Base-by-base conservation (phyloP, 2,329 filamentous ascomycete species). In the Fusarium longipes region DNA sequence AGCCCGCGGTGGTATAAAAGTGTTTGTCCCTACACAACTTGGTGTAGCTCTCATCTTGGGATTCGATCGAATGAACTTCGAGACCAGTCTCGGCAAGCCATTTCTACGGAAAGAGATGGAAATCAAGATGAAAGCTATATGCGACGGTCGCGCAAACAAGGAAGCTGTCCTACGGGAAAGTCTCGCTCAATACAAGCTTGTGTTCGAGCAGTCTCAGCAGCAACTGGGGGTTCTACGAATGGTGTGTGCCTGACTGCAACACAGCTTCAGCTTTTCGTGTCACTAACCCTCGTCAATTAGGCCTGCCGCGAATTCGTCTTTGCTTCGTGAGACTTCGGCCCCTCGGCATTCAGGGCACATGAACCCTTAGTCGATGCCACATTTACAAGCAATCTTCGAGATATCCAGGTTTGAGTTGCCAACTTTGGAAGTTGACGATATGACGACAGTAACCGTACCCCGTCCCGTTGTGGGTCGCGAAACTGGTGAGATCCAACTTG, bases 71-170 rank as follows among this genome's bases (percentile, higher is more conserved):
- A 95, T 99, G 85, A 93, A 93, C 57, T 91, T 96, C 66, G 94
- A 97, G 73, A 93, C 91, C 40, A 97, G 93, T 74, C 86, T 99
- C 49, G 93, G 93, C 77, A 98, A 98, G 79, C 96, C 96, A 1
- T 98, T 98, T 76, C 82, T 99, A 62, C 90, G 96, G 57, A 98
- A 98, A 79, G 93, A 99, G 83, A 97, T 97, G 93, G 96, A 99
- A 79, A 81, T 93, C 64, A 93, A 93, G 77, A 97, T 99, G 95
- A 96, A 94, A 77, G 93, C 92, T 58, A 97, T 99, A 57, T 98
- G 96, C 79, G 93, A 95, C 61, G 96, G 96, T 25, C 89, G 87
- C 50, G 91, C 89, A 67, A 92, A 90, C 32, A 90, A 88, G 73
- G 85, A 87, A 53, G 86, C 87, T 20, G 92, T 99, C 44, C 86